phyloP scores from a whole-genome alignment of 2,329 filamentous ascomycete species.

The Stachybotrys elegans region DNA sequence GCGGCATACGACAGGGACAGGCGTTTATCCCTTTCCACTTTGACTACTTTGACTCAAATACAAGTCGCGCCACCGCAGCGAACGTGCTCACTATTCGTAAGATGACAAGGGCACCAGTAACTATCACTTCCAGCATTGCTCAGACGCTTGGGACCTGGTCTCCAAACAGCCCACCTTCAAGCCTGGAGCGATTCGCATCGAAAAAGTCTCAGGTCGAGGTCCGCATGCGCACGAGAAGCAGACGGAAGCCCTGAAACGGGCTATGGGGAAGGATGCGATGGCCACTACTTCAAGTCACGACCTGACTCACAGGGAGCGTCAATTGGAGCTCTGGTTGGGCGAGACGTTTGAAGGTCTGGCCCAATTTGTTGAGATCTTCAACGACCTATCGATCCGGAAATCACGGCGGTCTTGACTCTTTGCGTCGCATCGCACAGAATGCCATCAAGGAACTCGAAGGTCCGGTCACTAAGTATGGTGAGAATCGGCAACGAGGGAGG shows the following conservation, averaged over 20 bases:
- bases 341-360: slow-evolving; percentile 21
- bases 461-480: slow-evolving; percentile 19
- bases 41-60: slow-evolving; percentile 29
- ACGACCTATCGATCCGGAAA: slow-evolving; percentile 21
- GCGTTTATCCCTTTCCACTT: slow-evolving; percentile 34
- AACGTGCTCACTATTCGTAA: slow-evolving; percentile 31
- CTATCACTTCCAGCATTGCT: background rate
- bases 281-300: slow-evolving; percentile 8
- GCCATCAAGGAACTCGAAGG: slow-evolving; percentile 16
- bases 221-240: slow-evolving; percentile 18
- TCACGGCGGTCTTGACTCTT: slow-evolving; percentile 22
- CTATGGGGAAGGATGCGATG: slow-evolving; percentile 7
- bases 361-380: slow-evolving; percentile 18
- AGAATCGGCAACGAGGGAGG: slow-evolving; percentile 16
- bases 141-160: slow-evolving; percentile 22
- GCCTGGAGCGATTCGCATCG: slow-evolving; percentile 25
- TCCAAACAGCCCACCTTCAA: slow-evolving; percentile 33
- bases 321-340: slow-evolving; percentile 25
- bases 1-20: slow-evolving; percentile 22
- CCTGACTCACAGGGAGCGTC: slow-evolving; percentile 14
- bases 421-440: slow-evolving; percentile 18
- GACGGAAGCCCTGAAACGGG: slow-evolving; percentile 11
- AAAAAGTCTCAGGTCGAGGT: slow-evolving; percentile 15
- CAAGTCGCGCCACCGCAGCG: slow-evolving; percentile 24
- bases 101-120: too few species aligned